Base-by-base conservation (phyloP, 805 yeast genomes). In the Sugiyamaella floridensis region DNA sequence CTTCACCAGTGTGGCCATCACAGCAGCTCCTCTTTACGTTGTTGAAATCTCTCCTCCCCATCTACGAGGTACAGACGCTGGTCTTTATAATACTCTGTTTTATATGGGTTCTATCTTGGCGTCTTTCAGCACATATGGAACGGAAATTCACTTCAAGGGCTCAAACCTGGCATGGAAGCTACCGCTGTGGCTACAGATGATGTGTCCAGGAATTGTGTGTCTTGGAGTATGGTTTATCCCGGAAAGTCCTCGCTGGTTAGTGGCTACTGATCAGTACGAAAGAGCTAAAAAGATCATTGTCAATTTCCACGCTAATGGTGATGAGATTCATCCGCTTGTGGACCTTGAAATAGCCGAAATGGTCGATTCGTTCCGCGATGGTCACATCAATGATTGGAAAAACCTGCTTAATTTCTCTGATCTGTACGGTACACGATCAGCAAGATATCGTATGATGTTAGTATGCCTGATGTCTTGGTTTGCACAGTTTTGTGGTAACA, bases 211-310 rank as follows among this genome's bases (percentile, higher is more conserved):
- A 2, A 49, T 52, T 18, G 51, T 48, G 15, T 43, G 46, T 34
- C 18, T 77, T 58, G 69, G 76, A 63, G 52, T 80, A 59, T 49
- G 60, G 43, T 57, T 70, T 52, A 56, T 69, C 32, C 67, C 65
- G 40, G 75, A 71, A 59, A 68, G 73, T 2, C 75, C 75, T 18
- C 64, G 75, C 44, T 71, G 75, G 75, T 60, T 71, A 12, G 70
- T 71, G 1, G 75, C 78, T 56, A 71, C 77, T 56, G 80, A 69
- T 20, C 69, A 76, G 56, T 78, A 79, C 67, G 63, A 55, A 8
- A 79, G 79, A 43, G 79, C 82, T 26, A 51, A 60, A n/a, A 49
- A 56, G 3, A 60, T 71, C 48, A 59, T 70, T 41, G 56, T 69
- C 15, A 57, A 58, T 28, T 55, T 65, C 43, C 68, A 68, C 50